Percentiles rank a stretch among this genome's conserved stretches.
Evolutionary conservation across 176 grass and related monocot genomes (phyloP).

Genomic region (Sorghum bicolor): DNA sequence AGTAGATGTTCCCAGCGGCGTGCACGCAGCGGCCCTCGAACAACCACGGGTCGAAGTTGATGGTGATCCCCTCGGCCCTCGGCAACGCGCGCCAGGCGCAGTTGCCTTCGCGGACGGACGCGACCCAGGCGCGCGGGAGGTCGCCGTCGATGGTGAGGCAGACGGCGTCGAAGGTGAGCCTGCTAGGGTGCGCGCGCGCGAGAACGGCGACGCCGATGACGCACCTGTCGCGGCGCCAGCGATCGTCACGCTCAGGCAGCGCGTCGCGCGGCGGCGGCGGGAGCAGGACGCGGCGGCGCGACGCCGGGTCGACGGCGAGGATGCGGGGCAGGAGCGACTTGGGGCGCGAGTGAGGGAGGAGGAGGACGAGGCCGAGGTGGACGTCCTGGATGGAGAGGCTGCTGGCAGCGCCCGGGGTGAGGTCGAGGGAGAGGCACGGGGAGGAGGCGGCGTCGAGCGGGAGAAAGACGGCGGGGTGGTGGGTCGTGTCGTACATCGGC

Average conservation of each 20-base stretch:
- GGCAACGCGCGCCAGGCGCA: neutral
- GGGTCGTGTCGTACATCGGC: neutral
- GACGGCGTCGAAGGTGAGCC: conserved; percentile 14
- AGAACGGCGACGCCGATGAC: conserved; percentile 10
- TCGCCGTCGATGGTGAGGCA: conserved; percentile 30
- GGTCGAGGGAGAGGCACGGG: conserved; percentile 2
- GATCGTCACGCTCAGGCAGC: no score
- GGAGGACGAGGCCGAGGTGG: no score
- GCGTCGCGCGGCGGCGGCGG: no score
- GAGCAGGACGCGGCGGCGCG: no score
- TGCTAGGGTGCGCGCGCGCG: neutral
- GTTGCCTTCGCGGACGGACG: neutral
- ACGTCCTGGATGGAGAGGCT: no score
- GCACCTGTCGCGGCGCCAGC: neutral
- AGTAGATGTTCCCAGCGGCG: no score
- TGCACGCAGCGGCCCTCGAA: no score
- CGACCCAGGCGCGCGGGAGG: neutral
- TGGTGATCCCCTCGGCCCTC: neutral
- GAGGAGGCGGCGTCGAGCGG: neutral
- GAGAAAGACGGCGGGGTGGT: conserved; percentile 1
- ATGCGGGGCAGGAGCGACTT: no score
- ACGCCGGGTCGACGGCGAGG: no score
- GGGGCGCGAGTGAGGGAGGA: no score
- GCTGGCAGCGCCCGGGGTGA: neutral
- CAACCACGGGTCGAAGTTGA: no score